These are phyloP conservation scores for Xylaria sp. DNA, from an alignment of 2,329 filamentous ascomycete genomes.

Conservation along the genomic window DNA sequence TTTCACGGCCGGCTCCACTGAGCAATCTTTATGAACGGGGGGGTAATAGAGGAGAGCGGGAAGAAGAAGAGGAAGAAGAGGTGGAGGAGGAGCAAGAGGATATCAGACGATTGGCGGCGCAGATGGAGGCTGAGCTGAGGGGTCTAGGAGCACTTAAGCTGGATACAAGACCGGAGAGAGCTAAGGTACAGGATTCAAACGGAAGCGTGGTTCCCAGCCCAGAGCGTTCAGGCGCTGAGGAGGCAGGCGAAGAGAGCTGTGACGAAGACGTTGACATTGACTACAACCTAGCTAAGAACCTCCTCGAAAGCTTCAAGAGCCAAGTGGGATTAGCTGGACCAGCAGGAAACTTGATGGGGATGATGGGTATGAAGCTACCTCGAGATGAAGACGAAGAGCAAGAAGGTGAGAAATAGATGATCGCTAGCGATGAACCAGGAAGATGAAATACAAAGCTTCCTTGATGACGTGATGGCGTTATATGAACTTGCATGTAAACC, in stretches of 20 bases:
- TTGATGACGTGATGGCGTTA: not conserved
- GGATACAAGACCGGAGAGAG: conserved; percentile 53
- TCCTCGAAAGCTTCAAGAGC: conserved; percentile 91
- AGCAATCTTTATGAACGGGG: conserved; percentile 14
- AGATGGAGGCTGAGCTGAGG: conserved; percentile 79
- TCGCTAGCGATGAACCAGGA: not conserved
- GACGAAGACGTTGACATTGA: conserved; percentile 79
- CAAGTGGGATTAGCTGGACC: conserved; percentile 89
- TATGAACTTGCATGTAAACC: not conserved
- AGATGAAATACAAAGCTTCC: not conserved
- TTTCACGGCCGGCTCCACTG: conserved; percentile 28
- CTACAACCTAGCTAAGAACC: conserved; percentile 87
- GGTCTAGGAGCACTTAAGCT: conserved; percentile 73
- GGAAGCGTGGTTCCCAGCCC: conserved; percentile 38
- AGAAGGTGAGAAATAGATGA: conserved; percentile 39
- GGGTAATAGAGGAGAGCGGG: not conserved
- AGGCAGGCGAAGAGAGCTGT: conserved; percentile 58
- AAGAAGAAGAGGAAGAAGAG: conserved; percentile 49
- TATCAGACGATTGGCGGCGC: conserved; percentile 72
- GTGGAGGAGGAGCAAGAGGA: conserved; percentile 68
- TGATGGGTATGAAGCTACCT: conserved; percentile 86
- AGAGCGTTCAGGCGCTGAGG: conserved; percentile 41
- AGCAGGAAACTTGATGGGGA: conserved; percentile 84
- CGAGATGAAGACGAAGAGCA: conserved; percentile 75
- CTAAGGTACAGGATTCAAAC: conserved; percentile 48